These are phyloP conservation scores for Fonsecaea erecta DNA, from an alignment of 2,329 filamentous ascomycete genomes.

Conservation along the genomic window DNA sequence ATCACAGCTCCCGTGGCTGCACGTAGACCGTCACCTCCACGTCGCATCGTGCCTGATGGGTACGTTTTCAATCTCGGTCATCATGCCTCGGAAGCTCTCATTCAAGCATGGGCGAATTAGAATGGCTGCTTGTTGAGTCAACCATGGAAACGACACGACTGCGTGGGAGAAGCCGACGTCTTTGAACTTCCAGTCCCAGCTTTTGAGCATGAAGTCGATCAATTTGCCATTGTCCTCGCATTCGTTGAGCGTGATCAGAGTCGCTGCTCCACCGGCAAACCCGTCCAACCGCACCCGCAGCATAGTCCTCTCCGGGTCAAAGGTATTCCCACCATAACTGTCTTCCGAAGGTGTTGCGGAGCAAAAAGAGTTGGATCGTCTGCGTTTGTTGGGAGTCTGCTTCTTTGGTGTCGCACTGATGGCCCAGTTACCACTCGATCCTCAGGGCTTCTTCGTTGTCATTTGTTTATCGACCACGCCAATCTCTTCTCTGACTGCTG, in stretches of 20 bases:
- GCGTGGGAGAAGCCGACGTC: slow-evolving; percentile 23
- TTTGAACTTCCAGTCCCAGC: slow-evolving; percentile 31
- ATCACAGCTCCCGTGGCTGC: not conserved
- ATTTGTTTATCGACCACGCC: slow-evolving; percentile 9
- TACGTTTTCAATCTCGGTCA: slow-evolving; percentile 29
- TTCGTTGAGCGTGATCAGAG: slow-evolving; percentile 19
- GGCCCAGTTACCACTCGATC: slow-evolving; percentile 2
- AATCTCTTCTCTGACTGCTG: slow-evolving; percentile 22
- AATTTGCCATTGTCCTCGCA: slow-evolving; percentile 23
- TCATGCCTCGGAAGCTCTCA: slow-evolving; percentile 29
- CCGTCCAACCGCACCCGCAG: slow-evolving; percentile 25
- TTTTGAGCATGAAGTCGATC: slow-evolving; percentile 23
- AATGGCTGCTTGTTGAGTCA: slow-evolving; percentile 26
- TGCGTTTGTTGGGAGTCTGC: not conserved
- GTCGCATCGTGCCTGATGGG: slow-evolving; percentile 20
- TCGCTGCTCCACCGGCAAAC: slow-evolving; percentile 20
- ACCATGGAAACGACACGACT: slow-evolving; percentile 32
- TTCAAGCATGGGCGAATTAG: slow-evolving; percentile 25
- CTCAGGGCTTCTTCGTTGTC: slow-evolving; percentile 10
- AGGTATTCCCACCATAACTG: not conserved
- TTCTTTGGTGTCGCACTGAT: not conserved
- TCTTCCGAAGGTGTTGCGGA: not conserved
- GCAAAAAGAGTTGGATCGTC: not conserved
- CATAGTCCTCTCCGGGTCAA: slow-evolving; percentile 14
- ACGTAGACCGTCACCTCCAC: slow-evolving; percentile 29